Evolutionary conservation across 2,329 filamentous ascomycete genomes (phyloP).

Genomic region (Pseudovirgaria hyperparasitica): DNA sequence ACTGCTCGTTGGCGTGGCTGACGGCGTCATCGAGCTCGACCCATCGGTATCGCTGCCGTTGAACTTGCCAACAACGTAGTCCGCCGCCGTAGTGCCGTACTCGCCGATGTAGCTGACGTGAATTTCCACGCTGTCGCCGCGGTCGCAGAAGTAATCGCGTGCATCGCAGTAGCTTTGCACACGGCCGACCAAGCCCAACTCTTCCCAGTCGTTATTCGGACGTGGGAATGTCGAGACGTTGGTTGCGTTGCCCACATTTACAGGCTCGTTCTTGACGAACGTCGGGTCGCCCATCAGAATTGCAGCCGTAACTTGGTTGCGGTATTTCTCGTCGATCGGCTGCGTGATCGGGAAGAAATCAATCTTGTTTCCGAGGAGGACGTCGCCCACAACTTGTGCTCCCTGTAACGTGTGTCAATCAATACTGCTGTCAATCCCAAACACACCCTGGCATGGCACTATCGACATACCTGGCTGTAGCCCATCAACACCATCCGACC

Average conservation of each 20-base stretch:
- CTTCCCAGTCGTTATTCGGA: constrained; percentile 1
- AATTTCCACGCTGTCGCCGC: background rate
- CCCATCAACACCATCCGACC: background rate
- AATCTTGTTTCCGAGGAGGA: background rate
- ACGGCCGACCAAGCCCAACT: no score
- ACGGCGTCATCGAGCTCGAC: no score
- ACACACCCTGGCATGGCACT: no score
- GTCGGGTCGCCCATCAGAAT: constrained; percentile 1
- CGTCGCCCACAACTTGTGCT: background rate
- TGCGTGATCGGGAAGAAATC: background rate
- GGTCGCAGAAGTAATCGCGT: background rate
- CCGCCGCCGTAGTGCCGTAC: constrained; percentile 1
- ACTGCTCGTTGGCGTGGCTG: no score
- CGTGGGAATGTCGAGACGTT: background rate
- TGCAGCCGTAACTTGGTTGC: background rate
- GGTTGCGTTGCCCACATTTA: background rate
- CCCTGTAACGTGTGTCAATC: no score
- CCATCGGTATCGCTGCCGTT: no score
- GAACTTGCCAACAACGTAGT: constrained; percentile 1
- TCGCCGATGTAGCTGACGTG: background rate
- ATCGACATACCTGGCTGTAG: no score
- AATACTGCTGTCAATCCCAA: no score
- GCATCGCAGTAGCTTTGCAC: constrained; percentile 1
- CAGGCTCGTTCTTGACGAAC: background rate
- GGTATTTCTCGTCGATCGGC: background rate